A percentile compares a stretch with the other conserved stretches of the same genome.
These are phyloP conservation scores for Fusarium penzigii DNA, from an alignment of 2,329 filamentous ascomycete species.

Conservation along the genomic window DNA sequence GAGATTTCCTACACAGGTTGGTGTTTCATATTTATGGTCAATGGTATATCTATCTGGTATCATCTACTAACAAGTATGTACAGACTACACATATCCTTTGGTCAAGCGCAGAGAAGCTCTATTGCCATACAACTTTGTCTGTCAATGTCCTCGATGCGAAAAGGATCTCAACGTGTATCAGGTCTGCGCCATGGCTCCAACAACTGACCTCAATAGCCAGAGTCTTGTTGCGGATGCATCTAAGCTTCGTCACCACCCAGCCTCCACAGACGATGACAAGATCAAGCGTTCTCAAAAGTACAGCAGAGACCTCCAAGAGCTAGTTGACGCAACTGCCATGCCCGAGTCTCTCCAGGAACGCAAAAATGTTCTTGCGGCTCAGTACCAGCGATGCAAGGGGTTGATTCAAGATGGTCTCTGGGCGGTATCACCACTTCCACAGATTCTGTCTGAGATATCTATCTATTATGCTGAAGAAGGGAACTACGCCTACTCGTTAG, in stretches of 20 bases:
- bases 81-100: conserved; percentile 51
- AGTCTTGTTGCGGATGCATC: conserved; percentile 46
- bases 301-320: conserved; percentile 31
- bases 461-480: conserved; percentile 46
- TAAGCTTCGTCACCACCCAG: conserved; percentile 31
- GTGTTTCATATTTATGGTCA: conserved; percentile 13
- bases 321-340: conserved; percentile 24
- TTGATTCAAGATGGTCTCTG: conserved; percentile 38
- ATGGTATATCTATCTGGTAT: no score
- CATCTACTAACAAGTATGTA: not conserved
- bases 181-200: conserved; percentile 44
- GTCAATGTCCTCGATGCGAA: conserved; percentile 50
- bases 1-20: conserved; percentile 63
- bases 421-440: conserved; percentile 51
- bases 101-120: conserved; percentile 45
- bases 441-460: conserved; percentile 46
- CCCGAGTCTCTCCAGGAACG: conserved; percentile 30
- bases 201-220: conserved; percentile 44
- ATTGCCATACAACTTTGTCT: conserved; percentile 53
- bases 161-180: conserved; percentile 57
- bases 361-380: conserved; percentile 16
- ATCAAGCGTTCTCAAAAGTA: conserved; percentile 15
- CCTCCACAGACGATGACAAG: conserved; percentile 17
- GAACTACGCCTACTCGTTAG: conserved; percentile 46
- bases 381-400: conserved; percentile 26